Conservation (phyloP, 2,329 filamentous ascomycete species). For the Penicillium polonicum region DNA sequence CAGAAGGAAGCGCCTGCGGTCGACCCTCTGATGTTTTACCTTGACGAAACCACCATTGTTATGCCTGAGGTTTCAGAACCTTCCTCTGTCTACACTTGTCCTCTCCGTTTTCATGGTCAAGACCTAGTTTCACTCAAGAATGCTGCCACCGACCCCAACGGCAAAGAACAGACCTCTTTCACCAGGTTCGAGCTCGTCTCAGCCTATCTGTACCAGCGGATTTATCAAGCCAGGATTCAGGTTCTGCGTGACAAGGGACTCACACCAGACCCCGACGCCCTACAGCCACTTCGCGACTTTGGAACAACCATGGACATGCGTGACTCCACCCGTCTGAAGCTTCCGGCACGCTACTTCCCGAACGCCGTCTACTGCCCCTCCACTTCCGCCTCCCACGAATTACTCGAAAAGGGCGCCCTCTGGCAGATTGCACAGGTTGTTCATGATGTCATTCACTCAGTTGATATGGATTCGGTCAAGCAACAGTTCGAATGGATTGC, state of each 20-base stretch:
- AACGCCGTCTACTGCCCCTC: background rate
- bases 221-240: background rate
- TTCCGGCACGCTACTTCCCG: slow-evolving; percentile 1
- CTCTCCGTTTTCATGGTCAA: background rate
- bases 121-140: background rate
- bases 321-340: background rate
- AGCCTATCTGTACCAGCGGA: background rate
- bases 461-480: background rate
- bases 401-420: background rate
- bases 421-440: background rate
- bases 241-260: background rate
- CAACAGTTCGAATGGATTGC: slow-evolving; percentile 2
- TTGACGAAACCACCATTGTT: background rate
- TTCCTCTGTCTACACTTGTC: background rate
- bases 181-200: slow-evolving; percentile 5
- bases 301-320: slow-evolving; percentile 4
- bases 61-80: too few relatives aligned
- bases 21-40: background rate
- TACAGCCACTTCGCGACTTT: background rate
- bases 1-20: background rate
- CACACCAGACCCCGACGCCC: background rate
- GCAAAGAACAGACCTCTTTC: background rate
- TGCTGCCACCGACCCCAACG: background rate
- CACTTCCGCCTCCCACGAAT: background rate
- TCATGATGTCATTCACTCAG: background rate